phyloP scores from a whole-genome alignment of 169 alveolate genomes.

The Eimeria tenella region DNA sequence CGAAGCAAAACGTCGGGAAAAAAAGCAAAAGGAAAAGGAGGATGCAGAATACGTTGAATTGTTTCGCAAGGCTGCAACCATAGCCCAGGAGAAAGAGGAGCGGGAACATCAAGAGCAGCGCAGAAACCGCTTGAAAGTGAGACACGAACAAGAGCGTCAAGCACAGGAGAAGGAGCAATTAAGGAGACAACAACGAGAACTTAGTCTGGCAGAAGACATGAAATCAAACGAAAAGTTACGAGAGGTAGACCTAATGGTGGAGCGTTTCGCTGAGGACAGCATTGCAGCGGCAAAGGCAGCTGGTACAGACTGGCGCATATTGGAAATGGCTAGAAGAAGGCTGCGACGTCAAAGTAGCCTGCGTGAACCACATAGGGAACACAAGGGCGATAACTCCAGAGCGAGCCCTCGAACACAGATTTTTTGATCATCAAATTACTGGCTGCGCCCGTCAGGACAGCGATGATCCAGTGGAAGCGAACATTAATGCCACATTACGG shows the following conservation, averaged over 20 bases:
- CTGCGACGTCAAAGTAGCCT: constrained; percentile 35
- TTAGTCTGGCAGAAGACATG: constrained; percentile 13
- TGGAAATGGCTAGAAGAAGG: constrained; percentile 42
- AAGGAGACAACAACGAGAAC: constrained; percentile 42
- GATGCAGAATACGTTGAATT: constrained; percentile 47
- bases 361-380: background rate
- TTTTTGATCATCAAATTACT: background rate
- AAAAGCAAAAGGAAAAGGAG: background rate
- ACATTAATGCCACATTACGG: too few species aligned
- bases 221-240: background rate
- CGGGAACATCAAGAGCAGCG: constrained; percentile 49
- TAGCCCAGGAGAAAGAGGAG: constrained; percentile 47
- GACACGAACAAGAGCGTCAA: constrained; percentile 54
- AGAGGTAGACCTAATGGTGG: constrained; percentile 17
- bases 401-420: background rate
- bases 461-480: too few species aligned
- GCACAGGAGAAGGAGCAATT: constrained; percentile 30
- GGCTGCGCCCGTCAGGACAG: too few species aligned
- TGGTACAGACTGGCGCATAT: constrained; percentile 64
- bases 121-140: background rate
- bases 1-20: constrained; percentile 31
- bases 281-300: constrained; percentile 68
- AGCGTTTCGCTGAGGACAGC: constrained; percentile 52
- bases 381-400: background rate
- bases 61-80: constrained; percentile 30